Percentiles rank a stretch among this genome's conserved stretches.
Conservation (phyloP, 1,139 yeast genomes). For the Pneumocystis jirovecii region DNA sequence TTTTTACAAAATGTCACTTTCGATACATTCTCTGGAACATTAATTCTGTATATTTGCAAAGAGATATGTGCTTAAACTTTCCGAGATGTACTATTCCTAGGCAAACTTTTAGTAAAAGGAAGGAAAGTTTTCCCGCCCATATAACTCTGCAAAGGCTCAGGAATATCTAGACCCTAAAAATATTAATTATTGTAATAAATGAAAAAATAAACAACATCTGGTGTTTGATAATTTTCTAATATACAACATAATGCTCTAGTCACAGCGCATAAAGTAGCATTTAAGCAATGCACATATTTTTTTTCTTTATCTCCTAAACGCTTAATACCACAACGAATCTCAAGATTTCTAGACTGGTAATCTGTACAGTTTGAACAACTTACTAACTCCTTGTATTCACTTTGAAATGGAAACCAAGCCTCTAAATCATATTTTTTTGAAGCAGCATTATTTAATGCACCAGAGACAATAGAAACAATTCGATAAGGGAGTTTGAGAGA, state of each 20-base stretch:
- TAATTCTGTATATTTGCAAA: background rate
- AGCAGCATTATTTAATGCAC: slow-evolving; percentile 97
- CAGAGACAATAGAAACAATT: slow-evolving; percentile 94
- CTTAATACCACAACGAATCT: slow-evolving; percentile 96
- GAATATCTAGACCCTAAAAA: slow-evolving; percentile 56
- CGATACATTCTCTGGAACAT: background rate
- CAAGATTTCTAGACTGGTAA: slow-evolving; percentile 95
- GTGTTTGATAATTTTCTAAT: slow-evolving; percentile 93
- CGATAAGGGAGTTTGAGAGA: slow-evolving; percentile 87
- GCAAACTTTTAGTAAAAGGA: slow-evolving; percentile 79
- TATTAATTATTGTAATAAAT: background rate
- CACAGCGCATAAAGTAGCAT: slow-evolving; percentile 94
- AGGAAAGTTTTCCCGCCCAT: slow-evolving; percentile 97
- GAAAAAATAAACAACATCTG: slow-evolving; percentile 31
- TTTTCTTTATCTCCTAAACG: slow-evolving; percentile 89
- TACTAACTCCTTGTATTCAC: slow-evolving; percentile 94
- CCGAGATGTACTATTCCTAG: slow-evolving; percentile 43
- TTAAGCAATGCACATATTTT: slow-evolving; percentile 96
- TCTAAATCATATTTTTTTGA: slow-evolving; percentile 97
- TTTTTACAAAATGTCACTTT: background rate
- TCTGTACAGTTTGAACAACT: slow-evolving; percentile 99
- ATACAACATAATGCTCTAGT: slow-evolving; percentile 96
- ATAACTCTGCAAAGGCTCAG: slow-evolving; percentile 87
- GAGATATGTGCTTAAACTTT: background rate
- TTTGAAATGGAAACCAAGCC: slow-evolving; percentile 99